phyloP scores from a whole-genome alignment of 1,139 yeast species.

The Cylindricascospora bacillispora region DNA sequence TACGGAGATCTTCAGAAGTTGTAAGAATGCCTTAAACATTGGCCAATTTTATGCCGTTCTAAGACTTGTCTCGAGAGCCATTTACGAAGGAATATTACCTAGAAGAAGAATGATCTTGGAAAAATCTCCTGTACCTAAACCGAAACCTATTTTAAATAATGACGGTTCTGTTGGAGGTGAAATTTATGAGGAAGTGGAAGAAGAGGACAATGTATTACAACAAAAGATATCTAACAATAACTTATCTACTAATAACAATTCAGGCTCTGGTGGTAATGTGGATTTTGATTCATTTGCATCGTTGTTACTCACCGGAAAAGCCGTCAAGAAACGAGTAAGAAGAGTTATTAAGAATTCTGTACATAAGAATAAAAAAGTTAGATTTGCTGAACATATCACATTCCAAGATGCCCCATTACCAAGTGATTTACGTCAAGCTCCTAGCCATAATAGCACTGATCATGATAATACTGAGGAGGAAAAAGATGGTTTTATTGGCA shows the following conservation, averaged over 20 bases:
- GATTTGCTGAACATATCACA: conserved; percentile 52
- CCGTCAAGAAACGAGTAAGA: conserved; percentile 27
- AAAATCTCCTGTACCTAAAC: conserved; percentile 51
- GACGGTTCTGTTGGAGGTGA: conserved; percentile 25
- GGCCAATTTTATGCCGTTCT: conserved; percentile 68
- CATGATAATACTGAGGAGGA: conserved; percentile 4
- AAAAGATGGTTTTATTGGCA: conserved; percentile 5
- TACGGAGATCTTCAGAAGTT: conserved; percentile 38
- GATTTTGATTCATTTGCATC: conserved; percentile 69
- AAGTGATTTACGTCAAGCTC: conserved; percentile 4
- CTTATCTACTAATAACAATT: conserved; percentile 2
- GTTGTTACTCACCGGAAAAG: conserved; percentile 58
- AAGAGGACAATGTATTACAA: conserved; percentile 7
- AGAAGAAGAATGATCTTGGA: conserved; percentile 37
- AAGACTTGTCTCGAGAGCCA: conserved; percentile 46
- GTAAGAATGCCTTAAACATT: conserved; percentile 42
- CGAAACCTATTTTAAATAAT: conserved; percentile 51
- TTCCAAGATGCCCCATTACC: conserved; percentile 20
- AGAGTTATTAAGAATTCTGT: conserved; percentile 25
- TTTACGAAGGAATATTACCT: conserved; percentile 34
- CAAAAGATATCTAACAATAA: too few relatives aligned
- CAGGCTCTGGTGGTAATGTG: conserved; percentile 24
- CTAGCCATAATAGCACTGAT: conserved; percentile 2
- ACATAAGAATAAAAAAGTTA: conserved; percentile 41
- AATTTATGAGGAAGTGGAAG: conserved; percentile 22